Conservation (phyloP, 2,329 filamentous ascomycete genomes). For the Colletotrichum coccodes region DNA sequence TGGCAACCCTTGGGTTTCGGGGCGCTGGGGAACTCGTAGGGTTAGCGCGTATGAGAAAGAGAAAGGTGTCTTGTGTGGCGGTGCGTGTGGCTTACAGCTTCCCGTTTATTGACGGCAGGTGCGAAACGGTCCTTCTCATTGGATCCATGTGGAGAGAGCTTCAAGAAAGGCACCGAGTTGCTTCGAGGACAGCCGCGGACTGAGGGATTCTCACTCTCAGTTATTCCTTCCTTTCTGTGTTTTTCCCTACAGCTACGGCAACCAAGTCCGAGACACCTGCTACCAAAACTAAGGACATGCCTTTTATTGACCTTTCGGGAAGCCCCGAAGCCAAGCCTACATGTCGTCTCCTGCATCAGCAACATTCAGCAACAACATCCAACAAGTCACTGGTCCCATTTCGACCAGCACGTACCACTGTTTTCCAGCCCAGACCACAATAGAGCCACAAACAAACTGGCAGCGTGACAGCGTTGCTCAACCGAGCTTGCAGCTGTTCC, state of each 20-base stretch:
- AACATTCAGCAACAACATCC: background rate
- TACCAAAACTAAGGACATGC: background rate
- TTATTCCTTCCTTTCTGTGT: background rate
- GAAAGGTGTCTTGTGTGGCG: slow-evolving; percentile 25
- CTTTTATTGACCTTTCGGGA: background rate
- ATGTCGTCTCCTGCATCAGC: background rate
- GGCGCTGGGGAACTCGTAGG: slow-evolving; percentile 30
- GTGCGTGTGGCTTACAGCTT: slow-evolving; percentile 29
- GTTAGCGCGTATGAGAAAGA: slow-evolving; percentile 27
- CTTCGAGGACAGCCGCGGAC: background rate
- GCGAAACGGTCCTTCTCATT: background rate
- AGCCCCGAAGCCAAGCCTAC: background rate
- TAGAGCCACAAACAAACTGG: background rate
- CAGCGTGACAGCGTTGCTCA: slow-evolving; percentile 1
- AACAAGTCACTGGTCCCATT: background rate
- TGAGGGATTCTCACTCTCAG: background rate
- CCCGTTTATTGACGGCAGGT: background rate
- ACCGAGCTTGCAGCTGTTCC: slow-evolving; percentile 20
- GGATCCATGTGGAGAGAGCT: background rate
- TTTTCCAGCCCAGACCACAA: background rate
- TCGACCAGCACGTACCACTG: slow-evolving; percentile 2
- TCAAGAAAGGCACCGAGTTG: background rate
- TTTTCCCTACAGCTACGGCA: background rate
- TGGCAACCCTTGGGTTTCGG: slow-evolving; percentile 34
- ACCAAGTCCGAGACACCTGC: background rate